phyloP scores from a whole-genome alignment of 495 filamentous ascomycete genomes.

The Podospora conica region DNA sequence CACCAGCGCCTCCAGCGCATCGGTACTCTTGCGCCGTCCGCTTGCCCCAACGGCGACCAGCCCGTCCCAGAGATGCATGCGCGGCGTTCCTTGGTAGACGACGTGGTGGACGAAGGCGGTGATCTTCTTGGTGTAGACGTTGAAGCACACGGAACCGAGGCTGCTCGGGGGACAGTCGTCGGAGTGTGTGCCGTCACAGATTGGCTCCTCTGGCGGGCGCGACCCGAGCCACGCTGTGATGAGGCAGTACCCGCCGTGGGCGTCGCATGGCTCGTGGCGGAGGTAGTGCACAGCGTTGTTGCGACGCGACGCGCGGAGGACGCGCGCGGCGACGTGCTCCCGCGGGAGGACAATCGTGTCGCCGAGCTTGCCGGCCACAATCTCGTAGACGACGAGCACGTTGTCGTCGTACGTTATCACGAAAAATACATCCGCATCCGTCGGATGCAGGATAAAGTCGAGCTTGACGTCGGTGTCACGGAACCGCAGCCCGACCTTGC shows the following conservation, averaged over 20 bases:
- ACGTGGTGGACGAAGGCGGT: conserved; percentile 6
- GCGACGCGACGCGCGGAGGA: neutral
- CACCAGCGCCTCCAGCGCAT: neutral
- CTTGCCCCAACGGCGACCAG: conserved; percentile 2
- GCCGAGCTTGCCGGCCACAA: neutral
- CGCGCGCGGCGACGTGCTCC: neutral
- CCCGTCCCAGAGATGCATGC: conserved; percentile 9
- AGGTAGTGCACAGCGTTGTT: conserved; percentile 2
- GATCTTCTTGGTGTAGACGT: conserved; percentile 11
- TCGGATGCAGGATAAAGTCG: conserved; percentile 13
- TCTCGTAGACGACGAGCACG: conserved; percentile 1
- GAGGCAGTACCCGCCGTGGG: conserved; percentile 9
- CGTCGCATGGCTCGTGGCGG: conserved; percentile 11
- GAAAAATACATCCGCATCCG: conserved; percentile 2
- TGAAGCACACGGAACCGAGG: conserved; percentile 10
- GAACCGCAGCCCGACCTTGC: conserved; percentile 7
- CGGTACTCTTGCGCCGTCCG: neutral
- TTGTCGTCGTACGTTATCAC: conserved; percentile 1
- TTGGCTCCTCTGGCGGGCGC: neutral
- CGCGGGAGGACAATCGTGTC: neutral
- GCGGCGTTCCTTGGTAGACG: conserved; percentile 1
- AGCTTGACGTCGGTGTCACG: conserved; percentile 10
- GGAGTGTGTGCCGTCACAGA: neutral
- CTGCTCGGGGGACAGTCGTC: neutral
- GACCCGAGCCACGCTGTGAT: conserved; percentile 2